Evolutionary conservation across 2,329 filamentous ascomycete species (phyloP), one percentile per base, ranked within the genome.

Genomic region (Xenoacremonium recifei): DNA sequence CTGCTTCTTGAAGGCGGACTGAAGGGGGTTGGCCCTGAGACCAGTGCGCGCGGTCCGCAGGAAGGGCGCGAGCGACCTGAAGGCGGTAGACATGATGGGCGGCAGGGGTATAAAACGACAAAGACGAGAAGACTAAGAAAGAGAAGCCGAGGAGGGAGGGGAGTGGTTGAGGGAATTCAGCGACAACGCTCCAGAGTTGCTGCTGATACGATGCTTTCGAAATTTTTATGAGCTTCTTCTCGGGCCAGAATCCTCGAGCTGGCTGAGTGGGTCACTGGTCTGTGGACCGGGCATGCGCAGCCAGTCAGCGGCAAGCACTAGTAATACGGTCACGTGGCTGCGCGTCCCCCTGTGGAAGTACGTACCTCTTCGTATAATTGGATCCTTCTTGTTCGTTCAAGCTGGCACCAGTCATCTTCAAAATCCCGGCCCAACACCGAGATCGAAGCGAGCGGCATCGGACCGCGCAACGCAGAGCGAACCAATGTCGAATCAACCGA

Each of bases 41-140:
- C 87, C 84, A 59, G 80, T 76, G 63, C 89, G 85, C 68, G 87
- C 85, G 55, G 89, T 87, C 75, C 88, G 87, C 72, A 93, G 69
- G 62, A 96, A 84, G 60, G 89, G 85, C 70, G 82, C 80, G 60
- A 89, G 64, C 49, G 85, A 82, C 75, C 89, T 84, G 67, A 89
- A 80, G 64, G 93, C 82, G 64, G 80, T 79, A 70, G 89, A 84
- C 87, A 95, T 95, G 63, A 68, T 86, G 74, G 44, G 49, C 33
- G 16, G 44, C 47, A 23, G 45, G 53, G 53, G 54, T 54, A 45
- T 44, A 54, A 40, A 50, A 49, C 41, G 40, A 51, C 49, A 57
- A 51, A 53, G 44, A 34, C 51, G 41, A 55, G 32, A 52, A 44
- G 50, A 56, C 53, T 38, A 40, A 55, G 53, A 48, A 58, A 48